Evolutionary conservation across 331 rosid genomes (phyloP), one percentile per base, ranked within the genome.

Genomic region (Quercus lobata): DNA sequence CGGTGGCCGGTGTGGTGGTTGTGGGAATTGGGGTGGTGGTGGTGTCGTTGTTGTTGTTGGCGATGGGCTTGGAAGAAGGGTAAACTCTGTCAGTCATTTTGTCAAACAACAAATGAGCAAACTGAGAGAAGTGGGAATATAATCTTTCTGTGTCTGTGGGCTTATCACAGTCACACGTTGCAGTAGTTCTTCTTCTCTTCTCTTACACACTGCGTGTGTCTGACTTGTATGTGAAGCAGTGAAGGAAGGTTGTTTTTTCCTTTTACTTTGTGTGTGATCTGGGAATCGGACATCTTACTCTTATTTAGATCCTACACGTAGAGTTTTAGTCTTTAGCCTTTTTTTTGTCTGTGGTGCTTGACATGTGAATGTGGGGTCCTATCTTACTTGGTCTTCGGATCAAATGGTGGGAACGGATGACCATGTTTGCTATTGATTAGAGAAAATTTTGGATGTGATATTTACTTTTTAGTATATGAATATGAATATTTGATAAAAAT

Each of bases 1-100:
- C 49, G 10, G 81, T 80, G 44, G 80, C 82, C 41, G 87, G 63
- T 17, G 81, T 62, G 44, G 82, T 66, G 19, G 76, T 24, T 0
- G 75, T 17, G 10, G 69, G 52, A 21, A 78, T 63, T 2, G 82
- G 11, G 22, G 80, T 9, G 14, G 80, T 4, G 60, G 76, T 77
- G 80, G 63, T 73, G 55, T 69, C 6, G 41, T 7, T 37, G 44
- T 1, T 37, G 46, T 2, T 41, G 46, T 2, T 81, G 37, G 78
- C 56, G 69, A 79, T 82, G 72, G 93, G 93, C 75, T 93, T 96
- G 49, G 97, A 75, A 5, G 98, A 46, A 6, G 96, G 91, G 81
- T 85, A 62, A 56, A 84, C 92, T 80, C 84, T 83, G 73, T 92
- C 98, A 1, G 97, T 57, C 99, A 93, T 96, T 32, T 62, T 76